These are phyloP conservation scores for Geotrichum candidum DNA, from an alignment of 1,139 yeast species.

Conservation along the genomic window DNA sequence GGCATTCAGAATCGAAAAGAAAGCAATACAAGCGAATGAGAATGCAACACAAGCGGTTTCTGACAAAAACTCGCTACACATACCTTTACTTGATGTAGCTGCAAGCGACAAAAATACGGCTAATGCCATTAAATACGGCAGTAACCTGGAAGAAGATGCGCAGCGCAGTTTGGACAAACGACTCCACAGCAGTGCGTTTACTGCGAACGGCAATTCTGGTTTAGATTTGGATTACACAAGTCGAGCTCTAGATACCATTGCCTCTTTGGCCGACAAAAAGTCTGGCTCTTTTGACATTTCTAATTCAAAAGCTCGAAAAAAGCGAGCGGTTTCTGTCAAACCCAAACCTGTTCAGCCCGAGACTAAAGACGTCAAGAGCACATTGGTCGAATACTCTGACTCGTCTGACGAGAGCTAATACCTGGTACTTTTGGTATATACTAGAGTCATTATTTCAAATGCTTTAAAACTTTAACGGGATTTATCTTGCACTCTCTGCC, in stretches of 20 bases:
- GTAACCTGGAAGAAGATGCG: neutral
- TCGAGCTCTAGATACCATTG: neutral
- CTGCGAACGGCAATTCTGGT: neutral
- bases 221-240: neutral
- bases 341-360: neutral
- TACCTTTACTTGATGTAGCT: conserved; percentile 18
- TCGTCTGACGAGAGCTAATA: neutral
- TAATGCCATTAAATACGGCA: neutral
- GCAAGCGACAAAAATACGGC: conserved; percentile 16
- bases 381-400: neutral
- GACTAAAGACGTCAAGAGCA: neutral
- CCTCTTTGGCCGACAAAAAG: conserved; percentile 1
- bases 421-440: neutral
- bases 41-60: conserved; percentile 19
- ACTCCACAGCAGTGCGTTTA: conserved; percentile 3
- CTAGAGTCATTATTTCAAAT: too few species aligned
- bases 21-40: conserved; percentile 13
- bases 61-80: conserved; percentile 19
- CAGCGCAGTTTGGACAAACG: neutral
- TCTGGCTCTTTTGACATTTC: neutral
- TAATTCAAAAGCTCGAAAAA: neutral
- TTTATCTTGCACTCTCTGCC: too few species aligned
- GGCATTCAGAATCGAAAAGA: conserved; percentile 20
- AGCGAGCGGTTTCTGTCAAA: neutral
- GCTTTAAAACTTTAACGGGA: too few species aligned